Evolutionary conservation across 2,329 filamentous ascomycete genomes (phyloP).

Genomic region (Sporothrix humicola): DNA sequence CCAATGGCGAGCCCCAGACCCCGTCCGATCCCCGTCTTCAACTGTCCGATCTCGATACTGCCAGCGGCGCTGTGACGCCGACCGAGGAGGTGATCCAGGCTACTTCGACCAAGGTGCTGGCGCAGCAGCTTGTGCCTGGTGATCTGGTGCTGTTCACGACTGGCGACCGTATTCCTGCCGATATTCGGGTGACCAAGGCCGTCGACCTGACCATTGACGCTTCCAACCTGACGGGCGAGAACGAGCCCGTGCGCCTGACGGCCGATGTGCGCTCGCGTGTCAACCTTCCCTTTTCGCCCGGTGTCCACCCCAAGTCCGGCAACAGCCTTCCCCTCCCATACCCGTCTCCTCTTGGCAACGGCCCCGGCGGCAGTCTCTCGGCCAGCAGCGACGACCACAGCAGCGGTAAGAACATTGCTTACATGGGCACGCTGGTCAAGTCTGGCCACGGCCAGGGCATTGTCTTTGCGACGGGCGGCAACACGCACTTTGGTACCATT

Average conservation of each 20-base stretch:
- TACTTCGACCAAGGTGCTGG: conserved; percentile 82
- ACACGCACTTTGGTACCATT: conserved; percentile 95
- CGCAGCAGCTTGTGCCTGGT: conserved; percentile 84
- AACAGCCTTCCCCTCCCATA: conserved; percentile 44
- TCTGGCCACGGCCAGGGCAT: conserved; percentile 95
- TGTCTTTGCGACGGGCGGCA: conserved; percentile 93
- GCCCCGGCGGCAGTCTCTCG: not conserved
- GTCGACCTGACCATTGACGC: conserved; percentile 93
- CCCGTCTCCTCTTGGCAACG: conserved; percentile 41
- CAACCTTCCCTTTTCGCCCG: conserved; percentile 25
- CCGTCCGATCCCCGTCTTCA: not conserved
- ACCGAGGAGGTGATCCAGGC: conserved; percentile 70
- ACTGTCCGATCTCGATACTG: conserved; percentile 11
- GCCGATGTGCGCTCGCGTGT: conserved; percentile 60
- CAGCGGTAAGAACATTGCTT: conserved; percentile 87
- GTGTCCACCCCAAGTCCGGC: conserved; percentile 32
- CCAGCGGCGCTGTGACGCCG: conserved; percentile 60
- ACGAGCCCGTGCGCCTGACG: conserved; percentile 84
- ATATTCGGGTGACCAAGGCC: conserved; percentile 90
- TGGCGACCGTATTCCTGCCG: conserved; percentile 93
- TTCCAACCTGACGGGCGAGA: conserved; percentile 95
- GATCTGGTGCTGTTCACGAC: conserved; percentile 94
- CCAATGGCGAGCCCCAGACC: conserved; percentile 39
- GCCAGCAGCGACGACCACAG: conserved; percentile 61
- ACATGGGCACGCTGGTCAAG: conserved; percentile 96